Conservation (phyloP, 2,329 filamentous ascomycete genomes). For the Domatiomyces globalis region DNA sequence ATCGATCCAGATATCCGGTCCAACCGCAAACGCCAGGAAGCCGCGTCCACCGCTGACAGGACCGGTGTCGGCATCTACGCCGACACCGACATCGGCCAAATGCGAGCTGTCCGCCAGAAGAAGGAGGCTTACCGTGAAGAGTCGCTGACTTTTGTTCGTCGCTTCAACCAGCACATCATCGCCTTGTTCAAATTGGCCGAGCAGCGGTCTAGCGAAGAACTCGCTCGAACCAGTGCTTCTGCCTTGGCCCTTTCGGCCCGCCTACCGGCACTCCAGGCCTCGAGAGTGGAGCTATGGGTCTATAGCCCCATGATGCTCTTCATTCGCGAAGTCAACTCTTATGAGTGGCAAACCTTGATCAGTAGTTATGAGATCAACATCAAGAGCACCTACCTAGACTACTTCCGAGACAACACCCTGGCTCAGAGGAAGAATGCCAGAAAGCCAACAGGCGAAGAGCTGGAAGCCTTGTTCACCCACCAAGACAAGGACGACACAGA, state of each 20-base stretch:
- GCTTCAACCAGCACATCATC: slow-evolving; percentile 69
- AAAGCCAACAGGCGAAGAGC: slow-evolving; percentile 62
- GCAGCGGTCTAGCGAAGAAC: slow-evolving; percentile 51
- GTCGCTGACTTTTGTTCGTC: slow-evolving; percentile 59
- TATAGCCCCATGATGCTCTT: slow-evolving; percentile 82
- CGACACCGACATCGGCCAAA: slow-evolving; percentile 63
- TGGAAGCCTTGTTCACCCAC: slow-evolving; percentile 74
- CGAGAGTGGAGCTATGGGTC: slow-evolving; percentile 65
- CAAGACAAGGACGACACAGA: slow-evolving; percentile 79
- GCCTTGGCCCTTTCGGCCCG: slow-evolving; percentile 50
- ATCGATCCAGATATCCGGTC: slow-evolving; percentile 70
- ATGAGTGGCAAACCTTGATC: slow-evolving; percentile 68
- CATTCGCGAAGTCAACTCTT: slow-evolving; percentile 64
- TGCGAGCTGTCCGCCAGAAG: slow-evolving; percentile 90
- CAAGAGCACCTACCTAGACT: slow-evolving; percentile 61
- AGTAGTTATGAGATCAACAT: slow-evolving; percentile 67
- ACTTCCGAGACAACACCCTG: slow-evolving; percentile 63
- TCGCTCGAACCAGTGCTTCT: slow-evolving; percentile 31
- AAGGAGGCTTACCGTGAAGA: slow-evolving; percentile 75
- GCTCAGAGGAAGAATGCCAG: slow-evolving; percentile 68
- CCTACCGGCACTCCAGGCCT: slow-evolving; percentile 53
- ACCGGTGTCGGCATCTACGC: slow-evolving; percentile 43
- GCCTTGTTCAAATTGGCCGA: slow-evolving; percentile 65
- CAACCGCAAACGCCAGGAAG: slow-evolving; percentile 35
- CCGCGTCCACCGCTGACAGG: slow-evolving; percentile 25